Percentiles rank a stretch among this genome's conserved stretches.
Evolutionary conservation across 2,329 filamentous ascomycete genomes (phyloP).

Genomic region (Colletotrichum salicis): DNA sequence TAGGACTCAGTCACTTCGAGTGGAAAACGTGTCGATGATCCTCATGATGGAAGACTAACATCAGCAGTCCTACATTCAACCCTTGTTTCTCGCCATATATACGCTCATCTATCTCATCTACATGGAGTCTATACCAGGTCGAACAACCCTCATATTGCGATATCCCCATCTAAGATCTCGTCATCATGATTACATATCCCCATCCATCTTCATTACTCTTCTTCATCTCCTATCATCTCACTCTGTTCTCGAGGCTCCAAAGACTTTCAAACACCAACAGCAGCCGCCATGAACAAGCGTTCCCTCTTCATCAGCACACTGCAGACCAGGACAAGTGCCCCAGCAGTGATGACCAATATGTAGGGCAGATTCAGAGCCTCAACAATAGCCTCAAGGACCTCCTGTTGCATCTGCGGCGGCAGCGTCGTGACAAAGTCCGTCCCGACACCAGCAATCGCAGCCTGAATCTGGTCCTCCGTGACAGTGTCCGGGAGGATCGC

Average conservation of each 20-base stretch:
- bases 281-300: constrained; percentile 24
- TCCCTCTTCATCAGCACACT: constrained; percentile 31
- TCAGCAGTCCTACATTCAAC: too few species aligned
- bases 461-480: constrained; percentile 37
- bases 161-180: too few species aligned
- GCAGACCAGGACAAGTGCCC: constrained; percentile 47
- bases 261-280: constrained; percentile 3
- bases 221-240: too few species aligned
- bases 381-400: constrained; percentile 41
- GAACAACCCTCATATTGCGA: too few species aligned
- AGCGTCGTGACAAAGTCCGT: constrained; percentile 28
- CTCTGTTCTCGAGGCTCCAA: not conserved
- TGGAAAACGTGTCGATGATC: too few species aligned
- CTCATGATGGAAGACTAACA: too few species aligned
- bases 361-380: constrained; percentile 35
- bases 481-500: constrained; percentile 39
- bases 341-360: constrained; percentile 47
- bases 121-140: too few species aligned
- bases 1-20: too few species aligned
- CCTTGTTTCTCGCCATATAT: too few species aligned
- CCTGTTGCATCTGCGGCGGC: constrained; percentile 33
- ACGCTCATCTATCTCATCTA: too few species aligned
- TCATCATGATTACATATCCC: too few species aligned
- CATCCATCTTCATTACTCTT: too few species aligned
- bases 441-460: constrained; percentile 39